phyloP scores from a whole-genome alignment of 768 basidiomycete species.

The Amanita molliuscula region DNA sequence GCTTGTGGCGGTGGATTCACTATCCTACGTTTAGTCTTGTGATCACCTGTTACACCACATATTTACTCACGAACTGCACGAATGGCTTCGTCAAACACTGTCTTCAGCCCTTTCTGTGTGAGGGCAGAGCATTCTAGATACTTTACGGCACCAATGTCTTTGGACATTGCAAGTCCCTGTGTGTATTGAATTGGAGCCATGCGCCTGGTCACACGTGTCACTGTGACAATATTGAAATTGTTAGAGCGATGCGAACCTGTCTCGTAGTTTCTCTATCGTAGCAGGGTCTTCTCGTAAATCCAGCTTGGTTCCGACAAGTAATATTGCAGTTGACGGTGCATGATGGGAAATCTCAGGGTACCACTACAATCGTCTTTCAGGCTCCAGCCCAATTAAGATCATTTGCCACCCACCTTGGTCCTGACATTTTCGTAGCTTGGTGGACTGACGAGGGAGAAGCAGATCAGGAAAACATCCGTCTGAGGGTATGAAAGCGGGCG shows the following conservation, averaged over 20 bases:
- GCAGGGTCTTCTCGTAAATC: slow-evolving; percentile 93
- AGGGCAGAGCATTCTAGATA: slow-evolving; percentile 94
- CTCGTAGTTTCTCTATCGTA: slow-evolving; percentile 88
- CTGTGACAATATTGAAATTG: background rate
- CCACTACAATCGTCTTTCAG: slow-evolving; percentile 46
- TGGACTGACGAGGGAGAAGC: slow-evolving; percentile 96
- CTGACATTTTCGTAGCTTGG: slow-evolving; percentile 98
- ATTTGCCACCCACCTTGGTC: slow-evolving; percentile 64
- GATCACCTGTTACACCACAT: background rate
- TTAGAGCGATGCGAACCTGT: slow-evolving; percentile 43
- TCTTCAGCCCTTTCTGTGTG: slow-evolving; percentile 98
- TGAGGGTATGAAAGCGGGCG: slow-evolving; percentile 98
- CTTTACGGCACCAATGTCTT: slow-evolving; percentile 93
- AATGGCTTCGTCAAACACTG: slow-evolving; percentile 98
- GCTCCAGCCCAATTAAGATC: slow-evolving; percentile 3
- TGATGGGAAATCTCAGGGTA: slow-evolving; percentile 97
- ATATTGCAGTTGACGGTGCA: slow-evolving; percentile 86
- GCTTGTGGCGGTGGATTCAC: slow-evolving; percentile 67
- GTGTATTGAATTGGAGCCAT: slow-evolving; percentile 93
- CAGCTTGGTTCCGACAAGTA: slow-evolving; percentile 94
- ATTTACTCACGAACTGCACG: slow-evolving; percentile 81
- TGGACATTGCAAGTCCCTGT: slow-evolving; percentile 83
- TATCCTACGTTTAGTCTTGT: slow-evolving; percentile 16
- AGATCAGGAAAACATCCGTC: slow-evolving; percentile 98
- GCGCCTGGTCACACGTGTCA: slow-evolving; percentile 37